Conservation (phyloP, 2,329 filamentous ascomycete species). For the Saccharata proteae region DNA sequence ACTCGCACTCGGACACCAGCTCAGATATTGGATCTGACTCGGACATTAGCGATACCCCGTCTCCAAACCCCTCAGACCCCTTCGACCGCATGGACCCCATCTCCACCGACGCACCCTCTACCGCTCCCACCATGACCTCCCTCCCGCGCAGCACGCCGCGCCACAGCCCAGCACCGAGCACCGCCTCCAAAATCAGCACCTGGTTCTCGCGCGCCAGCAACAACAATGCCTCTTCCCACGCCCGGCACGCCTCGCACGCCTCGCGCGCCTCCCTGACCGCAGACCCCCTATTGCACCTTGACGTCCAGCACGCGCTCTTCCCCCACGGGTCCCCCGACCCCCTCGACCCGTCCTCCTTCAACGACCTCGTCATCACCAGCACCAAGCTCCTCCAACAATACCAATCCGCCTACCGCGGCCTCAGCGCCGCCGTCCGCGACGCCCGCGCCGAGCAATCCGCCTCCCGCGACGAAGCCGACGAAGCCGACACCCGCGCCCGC, state of each 20-base stretch:
- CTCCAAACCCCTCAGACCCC: neutral
- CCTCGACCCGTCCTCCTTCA: slow-evolving; percentile 41
- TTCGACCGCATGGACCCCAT: slow-evolving; percentile 4
- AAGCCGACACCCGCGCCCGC: slow-evolving; percentile 43
- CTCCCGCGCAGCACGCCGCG: neutral
- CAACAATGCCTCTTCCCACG: slow-evolving; percentile 3
- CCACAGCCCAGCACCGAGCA: slow-evolving; percentile 12
- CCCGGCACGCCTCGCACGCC: neutral
- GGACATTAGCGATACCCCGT: slow-evolving; percentile 9
- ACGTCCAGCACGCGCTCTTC: slow-evolving; percentile 43
- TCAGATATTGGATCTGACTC: slow-evolving; percentile 18
- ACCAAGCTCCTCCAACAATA: slow-evolving; percentile 42
- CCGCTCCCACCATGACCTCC: neutral
- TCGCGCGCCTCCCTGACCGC: slow-evolving; percentile 18
- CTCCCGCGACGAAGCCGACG: slow-evolving; percentile 49
- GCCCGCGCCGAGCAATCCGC: slow-evolving; percentile 43
- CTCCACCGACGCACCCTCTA: slow-evolving; percentile 1
- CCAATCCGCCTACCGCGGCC: slow-evolving; percentile 42
- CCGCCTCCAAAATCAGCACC: slow-evolving; percentile 15
- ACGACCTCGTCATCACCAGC: slow-evolving; percentile 44
- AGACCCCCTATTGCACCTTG: slow-evolving; percentile 43
- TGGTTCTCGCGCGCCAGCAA: slow-evolving; percentile 10
- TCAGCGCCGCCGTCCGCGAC: slow-evolving; percentile 32
- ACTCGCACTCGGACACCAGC: slow-evolving; percentile 13
- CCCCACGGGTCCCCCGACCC: slow-evolving; percentile 38